Evolutionary conservation across 805 yeast species (phyloP).

Genomic region (Pichia paraexigua): DNA sequence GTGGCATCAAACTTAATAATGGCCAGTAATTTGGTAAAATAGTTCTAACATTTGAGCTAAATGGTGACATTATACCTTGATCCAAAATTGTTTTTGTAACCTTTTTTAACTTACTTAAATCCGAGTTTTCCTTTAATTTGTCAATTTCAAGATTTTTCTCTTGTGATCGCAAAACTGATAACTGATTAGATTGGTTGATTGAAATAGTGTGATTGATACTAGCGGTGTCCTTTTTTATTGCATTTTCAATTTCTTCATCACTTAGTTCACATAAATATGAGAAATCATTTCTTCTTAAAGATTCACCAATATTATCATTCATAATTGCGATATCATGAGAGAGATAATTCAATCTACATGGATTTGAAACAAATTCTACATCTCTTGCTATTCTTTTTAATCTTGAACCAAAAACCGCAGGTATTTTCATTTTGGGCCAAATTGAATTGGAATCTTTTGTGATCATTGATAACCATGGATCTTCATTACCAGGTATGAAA

Average conservation of each 20-base stretch:
- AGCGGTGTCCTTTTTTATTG: slow-evolving; percentile 1
- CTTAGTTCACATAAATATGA: slow-evolving; percentile 34
- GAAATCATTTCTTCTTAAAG: slow-evolving; percentile 65
- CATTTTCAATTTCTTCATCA: slow-evolving; percentile 13
- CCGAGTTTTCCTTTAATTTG: slow-evolving; percentile 31
- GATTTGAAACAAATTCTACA: slow-evolving; percentile 61
- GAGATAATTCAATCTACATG: slow-evolving; percentile 66
- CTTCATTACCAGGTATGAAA: slow-evolving; percentile 83
- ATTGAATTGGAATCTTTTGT: slow-evolving; percentile 50
- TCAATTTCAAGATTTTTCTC: slow-evolving; percentile 23
- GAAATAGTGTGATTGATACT: slow-evolving; percentile 1
- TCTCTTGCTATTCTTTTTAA: slow-evolving; percentile 50
- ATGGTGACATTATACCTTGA: slow-evolving; percentile 86
- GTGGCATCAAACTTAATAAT: slow-evolving; percentile 61
- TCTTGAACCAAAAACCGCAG: slow-evolving; percentile 62
- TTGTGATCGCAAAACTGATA: slow-evolving; percentile 8
- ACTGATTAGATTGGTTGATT: not conserved
- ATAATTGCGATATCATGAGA: slow-evolving; percentile 75
- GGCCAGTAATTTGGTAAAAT: slow-evolving; percentile 65
- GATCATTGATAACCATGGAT: slow-evolving; percentile 81
- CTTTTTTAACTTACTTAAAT: slow-evolving; percentile 53
- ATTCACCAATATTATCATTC: slow-evolving; percentile 64
- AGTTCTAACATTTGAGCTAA: slow-evolving; percentile 51
- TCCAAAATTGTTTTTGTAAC: slow-evolving; percentile 74
- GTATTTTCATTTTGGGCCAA: slow-evolving; percentile 73